Conservation (phyloP, 73 alveolate species). For the Uronychia setigera region DNA sequence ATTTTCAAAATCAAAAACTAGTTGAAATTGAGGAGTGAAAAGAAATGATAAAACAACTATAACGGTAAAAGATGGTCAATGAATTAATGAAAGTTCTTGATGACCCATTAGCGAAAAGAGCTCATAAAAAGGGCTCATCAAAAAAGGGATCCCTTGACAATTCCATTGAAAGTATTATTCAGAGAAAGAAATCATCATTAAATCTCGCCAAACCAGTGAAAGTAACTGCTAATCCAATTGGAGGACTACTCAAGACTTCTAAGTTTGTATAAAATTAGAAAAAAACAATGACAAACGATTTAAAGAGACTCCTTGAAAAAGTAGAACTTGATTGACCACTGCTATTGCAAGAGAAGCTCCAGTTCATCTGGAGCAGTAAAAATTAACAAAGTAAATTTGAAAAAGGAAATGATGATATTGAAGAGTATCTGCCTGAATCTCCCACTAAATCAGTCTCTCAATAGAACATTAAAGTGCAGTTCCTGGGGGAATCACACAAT, state of each 20-base stretch:
- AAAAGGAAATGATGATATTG: no score
- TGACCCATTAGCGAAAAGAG: not conserved
- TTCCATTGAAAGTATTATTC: not conserved
- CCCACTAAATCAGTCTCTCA: no score
- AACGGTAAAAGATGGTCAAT: not conserved
- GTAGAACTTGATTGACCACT: not conserved
- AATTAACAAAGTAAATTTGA: no score
- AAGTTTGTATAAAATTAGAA: not conserved
- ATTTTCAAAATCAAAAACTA: not conserved
- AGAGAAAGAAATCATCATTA: not conserved
- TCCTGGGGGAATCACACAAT: no score
- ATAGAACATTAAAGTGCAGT: no score
- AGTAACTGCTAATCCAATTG: not conserved
- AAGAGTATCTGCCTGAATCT: no score
- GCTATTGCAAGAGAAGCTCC: not conserved
- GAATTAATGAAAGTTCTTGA: not conserved
- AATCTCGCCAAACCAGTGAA: not conserved
- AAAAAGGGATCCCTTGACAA: not conserved
- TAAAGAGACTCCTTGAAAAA: not conserved
- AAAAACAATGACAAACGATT: not conserved
- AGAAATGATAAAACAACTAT: not conserved
- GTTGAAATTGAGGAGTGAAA: not conserved
- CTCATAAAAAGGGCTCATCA: no score
- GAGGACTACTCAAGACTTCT: not conserved
- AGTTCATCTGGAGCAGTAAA: not conserved